Evolutionary conservation across 2,329 filamentous ascomycete genomes (phyloP), one percentile per base, ranked within the genome.

Genomic region (Penicillium brasilianum): DNA sequence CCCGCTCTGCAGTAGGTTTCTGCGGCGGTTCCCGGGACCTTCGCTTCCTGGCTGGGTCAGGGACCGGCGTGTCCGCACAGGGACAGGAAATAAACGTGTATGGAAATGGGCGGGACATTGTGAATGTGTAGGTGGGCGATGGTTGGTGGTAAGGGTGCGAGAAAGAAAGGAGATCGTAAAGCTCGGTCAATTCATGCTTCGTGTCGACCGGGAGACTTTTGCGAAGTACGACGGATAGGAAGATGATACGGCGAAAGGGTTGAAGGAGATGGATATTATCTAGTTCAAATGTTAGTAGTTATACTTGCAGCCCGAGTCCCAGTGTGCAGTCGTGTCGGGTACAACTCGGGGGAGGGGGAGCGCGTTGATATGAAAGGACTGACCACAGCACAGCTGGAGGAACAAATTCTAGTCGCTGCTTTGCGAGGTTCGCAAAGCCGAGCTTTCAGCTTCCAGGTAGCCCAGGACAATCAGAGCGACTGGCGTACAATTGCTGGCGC

Each of bases 11-110:
- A 25, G 67, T 70, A 56, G 69, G 60, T 64, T 76, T 77, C 37
- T 70, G 70, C 36, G 72, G 74, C 51, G 72, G 70, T 50, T 74
- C 73, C 62, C 75, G 74, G 30, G 76, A 75, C 61, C 74, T 75
- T 58, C 67, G 75, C 66, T 76, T 69, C 75, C 78, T 68, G 72
- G 69, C 63, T 63, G 76, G 73, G 61, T 77, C 73, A n/a, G 77
- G 73, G 13, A 75, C 69, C 50, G 80, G 78, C 56, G 76, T 77
- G 61, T 86, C 82, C 67, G 81, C 84, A 76, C 87, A 89, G 54
- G 87, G 85, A 74, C 87, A 89, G 18, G 86, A 85, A 73, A 89
- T 87, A 72, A 86, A 86, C 32, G 85, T 85, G 74, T 88, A 88
- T 2, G 87, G 87, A 63, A 87, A 88, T 13, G 82, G 70, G 52